Conservation (phyloP, 2,329 filamentous ascomycete genomes). For the Karstenula rhodostoma region DNA sequence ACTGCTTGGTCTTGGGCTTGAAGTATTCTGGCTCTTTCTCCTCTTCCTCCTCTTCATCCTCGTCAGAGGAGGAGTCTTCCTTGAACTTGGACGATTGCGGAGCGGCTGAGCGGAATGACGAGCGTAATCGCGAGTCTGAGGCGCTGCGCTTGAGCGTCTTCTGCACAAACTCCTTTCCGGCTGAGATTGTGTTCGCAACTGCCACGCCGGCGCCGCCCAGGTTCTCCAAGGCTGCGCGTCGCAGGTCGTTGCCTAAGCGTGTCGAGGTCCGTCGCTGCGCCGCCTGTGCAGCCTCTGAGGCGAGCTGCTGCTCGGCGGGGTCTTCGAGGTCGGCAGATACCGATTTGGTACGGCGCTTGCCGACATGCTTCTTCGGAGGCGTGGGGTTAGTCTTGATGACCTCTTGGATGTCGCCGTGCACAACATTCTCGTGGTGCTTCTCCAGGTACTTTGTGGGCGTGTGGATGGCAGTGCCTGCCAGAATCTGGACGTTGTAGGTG, state of each 20-base stretch:
- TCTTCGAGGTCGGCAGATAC: slow-evolving; percentile 28
- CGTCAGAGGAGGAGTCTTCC: slow-evolving; percentile 28
- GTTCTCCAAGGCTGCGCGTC: slow-evolving; percentile 44
- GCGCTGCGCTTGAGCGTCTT: slow-evolving; percentile 38
- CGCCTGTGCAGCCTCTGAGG: slow-evolving; percentile 41
- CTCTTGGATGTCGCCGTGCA: slow-evolving; percentile 39
- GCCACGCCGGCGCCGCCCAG: slow-evolving; percentile 38
- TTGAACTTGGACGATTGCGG: slow-evolving; percentile 33
- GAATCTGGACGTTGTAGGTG: slow-evolving; percentile 72
- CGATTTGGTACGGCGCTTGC: slow-evolving; percentile 20
- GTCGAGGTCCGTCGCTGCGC: slow-evolving; percentile 43
- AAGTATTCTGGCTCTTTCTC: slow-evolving; percentile 31
- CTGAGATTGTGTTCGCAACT: slow-evolving; percentile 44
- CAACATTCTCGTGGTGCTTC: slow-evolving; percentile 48
- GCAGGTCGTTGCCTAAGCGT: slow-evolving; percentile 40
- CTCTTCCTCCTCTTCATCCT: slow-evolving; percentile 19
- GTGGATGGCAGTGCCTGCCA: slow-evolving; percentile 69
- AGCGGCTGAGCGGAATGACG: slow-evolving; percentile 22
- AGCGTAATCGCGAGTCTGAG: slow-evolving; percentile 34
- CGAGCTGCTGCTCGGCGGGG: slow-evolving; percentile 42
- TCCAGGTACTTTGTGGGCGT: slow-evolving; percentile 57
- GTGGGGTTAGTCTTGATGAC: slow-evolving; percentile 22
- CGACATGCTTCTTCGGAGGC: slow-evolving; percentile 30
- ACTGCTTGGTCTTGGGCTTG: slow-evolving; percentile 70
- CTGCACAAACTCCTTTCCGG: slow-evolving; percentile 46